Percentiles rank a stretch among this genome's conserved stretches.
Conservation (phyloP, 1,284 basidiomycete genomes). For the Sphaerobolus stellatus region DNA sequence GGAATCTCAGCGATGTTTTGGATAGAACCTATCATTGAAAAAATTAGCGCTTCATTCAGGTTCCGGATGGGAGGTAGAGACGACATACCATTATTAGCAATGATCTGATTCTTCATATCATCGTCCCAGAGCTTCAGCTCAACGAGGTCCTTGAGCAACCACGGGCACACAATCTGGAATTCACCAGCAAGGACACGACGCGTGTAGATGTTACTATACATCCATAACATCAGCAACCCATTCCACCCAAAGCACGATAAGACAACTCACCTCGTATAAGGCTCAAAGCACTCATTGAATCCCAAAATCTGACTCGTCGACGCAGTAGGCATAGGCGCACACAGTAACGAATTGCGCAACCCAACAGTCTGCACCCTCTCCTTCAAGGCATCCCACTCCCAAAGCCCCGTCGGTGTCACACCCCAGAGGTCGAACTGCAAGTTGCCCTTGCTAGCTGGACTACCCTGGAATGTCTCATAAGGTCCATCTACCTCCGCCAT, state of each 20-base stretch:
- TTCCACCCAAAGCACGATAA: not conserved
- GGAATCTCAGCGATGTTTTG: slow-evolving; percentile 89
- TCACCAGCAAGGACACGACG: slow-evolving; percentile 99
- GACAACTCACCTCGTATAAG: slow-evolving; percentile 77
- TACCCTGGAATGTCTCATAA: slow-evolving; percentile 92
- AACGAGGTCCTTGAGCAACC: slow-evolving; percentile 96
- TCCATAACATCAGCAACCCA: slow-evolving; percentile 14
- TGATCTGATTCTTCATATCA: slow-evolving; percentile 99
- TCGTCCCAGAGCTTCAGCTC: slow-evolving; percentile 97
- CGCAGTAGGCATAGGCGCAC: slow-evolving; percentile 98
- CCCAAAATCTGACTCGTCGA: slow-evolving; percentile 98
- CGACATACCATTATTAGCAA: slow-evolving; percentile 77
- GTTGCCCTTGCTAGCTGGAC: slow-evolving; percentile 84
- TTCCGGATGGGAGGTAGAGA: slow-evolving; percentile 8
- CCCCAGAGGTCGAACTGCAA: slow-evolving; percentile 98
- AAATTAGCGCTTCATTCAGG: not conserved
- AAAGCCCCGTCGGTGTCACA: slow-evolving; percentile 87
- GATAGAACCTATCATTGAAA: slow-evolving; percentile 57
- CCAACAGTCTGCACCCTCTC: slow-evolving; percentile 86
- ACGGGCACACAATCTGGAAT: slow-evolving; percentile 99
- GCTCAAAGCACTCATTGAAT: slow-evolving; percentile 98
- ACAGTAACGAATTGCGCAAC: slow-evolving; percentile 90
- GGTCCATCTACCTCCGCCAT: slow-evolving; percentile 80
- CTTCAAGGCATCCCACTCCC: slow-evolving; percentile 94
- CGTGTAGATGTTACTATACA: slow-evolving; percentile 90